Conservation (phyloP, 1,284 basidiomycete genomes). For the Takashimella tepidaria region DNA sequence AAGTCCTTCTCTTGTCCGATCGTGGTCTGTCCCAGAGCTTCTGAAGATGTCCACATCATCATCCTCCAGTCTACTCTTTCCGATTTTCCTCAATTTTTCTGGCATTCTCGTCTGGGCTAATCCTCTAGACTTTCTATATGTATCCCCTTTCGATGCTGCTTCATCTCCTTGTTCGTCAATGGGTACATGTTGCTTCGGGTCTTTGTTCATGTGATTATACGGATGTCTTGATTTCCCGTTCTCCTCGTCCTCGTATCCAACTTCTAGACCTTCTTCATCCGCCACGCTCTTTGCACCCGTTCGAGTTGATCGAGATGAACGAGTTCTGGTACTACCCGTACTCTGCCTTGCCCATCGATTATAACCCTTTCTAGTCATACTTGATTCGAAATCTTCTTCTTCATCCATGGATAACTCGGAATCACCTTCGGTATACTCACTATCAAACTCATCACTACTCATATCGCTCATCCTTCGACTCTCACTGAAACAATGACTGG, state of each 20-base stretch:
- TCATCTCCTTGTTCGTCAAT: not conserved
- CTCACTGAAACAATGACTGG: not conserved
- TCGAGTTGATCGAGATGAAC: not conserved
- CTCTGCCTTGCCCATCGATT: not conserved
- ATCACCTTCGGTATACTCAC: not conserved
- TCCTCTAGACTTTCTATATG: not conserved
- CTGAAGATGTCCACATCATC: too few species aligned
- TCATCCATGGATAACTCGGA: too few species aligned
- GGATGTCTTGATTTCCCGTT: not conserved
- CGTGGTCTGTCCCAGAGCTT: too few species aligned
- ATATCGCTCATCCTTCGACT: too few species aligned
- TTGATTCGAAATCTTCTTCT: too few species aligned
- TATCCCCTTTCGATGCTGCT: not conserved
- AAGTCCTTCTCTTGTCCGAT: too few species aligned
- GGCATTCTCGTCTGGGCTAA: not conserved
- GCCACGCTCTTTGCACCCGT: too few species aligned
- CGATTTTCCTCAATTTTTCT: not conserved
- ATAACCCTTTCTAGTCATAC: too few species aligned
- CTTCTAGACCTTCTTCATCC: too few species aligned
- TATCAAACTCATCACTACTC: not conserved
- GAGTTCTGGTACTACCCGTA: not conserved
- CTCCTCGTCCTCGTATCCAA: not conserved
- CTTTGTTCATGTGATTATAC: too few species aligned
- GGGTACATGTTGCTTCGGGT: not conserved
- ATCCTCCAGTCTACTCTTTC: too few species aligned